A percentile compares a stretch with the other conserved stretches of the same genome.
Evolutionary conservation across 441 rosid species (phyloP).

Genomic region (Manihot esculenta): DNA sequence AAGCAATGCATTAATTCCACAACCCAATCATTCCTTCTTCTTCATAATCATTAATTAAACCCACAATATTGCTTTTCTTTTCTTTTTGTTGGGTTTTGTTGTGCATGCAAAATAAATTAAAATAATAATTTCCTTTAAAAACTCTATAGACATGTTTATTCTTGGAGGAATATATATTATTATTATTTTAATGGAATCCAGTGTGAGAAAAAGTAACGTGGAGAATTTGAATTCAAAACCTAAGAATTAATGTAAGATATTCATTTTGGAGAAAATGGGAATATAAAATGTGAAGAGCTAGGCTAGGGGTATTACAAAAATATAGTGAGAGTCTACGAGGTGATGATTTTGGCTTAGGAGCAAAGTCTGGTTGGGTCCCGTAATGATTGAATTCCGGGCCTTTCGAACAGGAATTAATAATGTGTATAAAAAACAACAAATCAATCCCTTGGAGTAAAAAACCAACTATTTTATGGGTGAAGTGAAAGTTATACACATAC

Average conservation of each 20-base stretch:
- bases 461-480: constrained; percentile 34
- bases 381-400: constrained; percentile 53
- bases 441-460: constrained; percentile 14
- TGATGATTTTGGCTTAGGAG: constrained; percentile 67
- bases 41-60: too few species aligned
- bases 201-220: too few species aligned
- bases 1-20: constrained; percentile 83
- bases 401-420: too few species aligned
- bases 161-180: constrained; percentile 27
- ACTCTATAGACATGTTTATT: not conserved
- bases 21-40: constrained; percentile 59
- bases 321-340: constrained; percentile 30
- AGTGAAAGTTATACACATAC: constrained; percentile 34
- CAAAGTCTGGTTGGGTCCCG: constrained; percentile 53
- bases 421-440: too few species aligned
- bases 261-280: too few species aligned
- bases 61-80: too few species aligned
- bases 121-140: too few species aligned
- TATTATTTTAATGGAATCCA: too few species aligned
- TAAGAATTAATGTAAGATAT: too few species aligned
- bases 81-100: constrained; percentile 27
- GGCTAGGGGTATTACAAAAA: not conserved
- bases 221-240: too few species aligned
- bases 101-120: constrained; percentile 50
- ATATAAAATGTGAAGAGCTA: too few species aligned